Base-by-base conservation (phyloP, 805 yeast genomes). In the Lachancea meyersii region DNA sequence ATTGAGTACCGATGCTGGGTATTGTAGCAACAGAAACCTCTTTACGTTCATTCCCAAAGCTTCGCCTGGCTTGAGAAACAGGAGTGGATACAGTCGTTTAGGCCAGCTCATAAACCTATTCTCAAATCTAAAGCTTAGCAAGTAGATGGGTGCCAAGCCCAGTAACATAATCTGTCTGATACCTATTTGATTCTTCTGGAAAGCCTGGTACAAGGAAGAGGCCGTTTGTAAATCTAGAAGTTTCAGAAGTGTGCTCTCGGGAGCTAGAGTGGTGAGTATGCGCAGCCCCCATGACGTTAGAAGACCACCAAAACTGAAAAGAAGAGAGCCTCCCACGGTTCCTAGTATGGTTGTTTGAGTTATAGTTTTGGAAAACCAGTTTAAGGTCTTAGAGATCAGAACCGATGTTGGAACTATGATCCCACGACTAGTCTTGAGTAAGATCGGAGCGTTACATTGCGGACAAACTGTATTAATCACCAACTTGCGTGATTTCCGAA, bases 381-480 rank as follows among this genome's bases (percentile, higher is more conserved):
- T 24, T 4, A 20, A 24, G 37, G 41, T 7, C 18, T 34, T 27
- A 34, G 42, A 16, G 43, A 46, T 35, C 48, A 45, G 13, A 47
- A 51, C 27, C 47, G 58, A 38, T 44, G 45, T 3, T 37, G 35
- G 31, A 16, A 35, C 27, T 8, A 10, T 55, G 43, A 20, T 46
- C 16, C 24, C 32, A 5, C 46, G 23, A 35, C 44, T 36, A 5
- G 41, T 42, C 23, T 34, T 45, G 8, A 61, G 45, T 17, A 45
- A 38, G 11, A 63, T 55, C 9, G 48, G 47, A 2, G 53, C 32
- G 38, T 50, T 49, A 46, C 67, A 63, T 38, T 61, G 67, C 5
- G 67, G 67, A 40, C 67, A 63, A 13, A 36, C 40, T 5, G 57
- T 9, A 68, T 51, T 42, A 18, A 42, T 42, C 19, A 42, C 41